These are phyloP conservation scores for Wickerhamiella australiensis DNA, from an alignment of 805 yeast genomes.

Conservation along the genomic window DNA sequence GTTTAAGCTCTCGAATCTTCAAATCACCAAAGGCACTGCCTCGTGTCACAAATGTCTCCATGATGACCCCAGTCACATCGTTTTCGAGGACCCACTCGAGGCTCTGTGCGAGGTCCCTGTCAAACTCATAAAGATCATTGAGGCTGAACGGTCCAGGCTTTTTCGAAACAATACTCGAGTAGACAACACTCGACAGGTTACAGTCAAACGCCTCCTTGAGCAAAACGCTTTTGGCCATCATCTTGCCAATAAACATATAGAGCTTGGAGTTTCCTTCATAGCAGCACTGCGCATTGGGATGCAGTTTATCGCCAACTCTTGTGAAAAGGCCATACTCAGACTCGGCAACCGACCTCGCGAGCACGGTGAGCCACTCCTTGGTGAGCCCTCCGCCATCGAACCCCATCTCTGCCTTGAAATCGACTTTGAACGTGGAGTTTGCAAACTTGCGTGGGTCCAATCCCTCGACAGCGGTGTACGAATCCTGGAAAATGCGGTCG, in stretches of 20 bases:
- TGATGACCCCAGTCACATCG: slow-evolving; percentile 78
- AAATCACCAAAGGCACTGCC: slow-evolving; percentile 93
- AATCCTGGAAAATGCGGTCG: neutral
- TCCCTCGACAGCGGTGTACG: neutral
- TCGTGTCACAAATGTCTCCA: slow-evolving; percentile 68
- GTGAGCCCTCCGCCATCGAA: slow-evolving; percentile 99
- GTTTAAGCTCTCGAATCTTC: slow-evolving; percentile 77
- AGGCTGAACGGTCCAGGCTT: slow-evolving; percentile 34
- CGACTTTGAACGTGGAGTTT: slow-evolving; percentile 51
- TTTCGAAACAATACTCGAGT: slow-evolving; percentile 94
- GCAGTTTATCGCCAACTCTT: slow-evolving; percentile 85
- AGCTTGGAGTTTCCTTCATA: slow-evolving; percentile 62
- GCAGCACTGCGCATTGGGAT: slow-evolving; percentile 93
- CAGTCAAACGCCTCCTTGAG: slow-evolving; percentile 96
- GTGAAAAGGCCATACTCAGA: slow-evolving; percentile 95
- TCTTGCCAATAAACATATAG: slow-evolving; percentile 96
- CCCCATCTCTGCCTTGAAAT: slow-evolving; percentile 98
- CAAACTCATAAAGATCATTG: slow-evolving; percentile 97
- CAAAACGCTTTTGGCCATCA: slow-evolving; percentile 97
- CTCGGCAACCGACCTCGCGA: slow-evolving; percentile 96
- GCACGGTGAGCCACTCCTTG: slow-evolving; percentile 88
- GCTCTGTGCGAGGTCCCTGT: slow-evolving; percentile 89
- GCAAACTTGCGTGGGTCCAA: slow-evolving; percentile 58
- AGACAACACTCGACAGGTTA: slow-evolving; percentile 94
- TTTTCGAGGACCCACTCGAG: slow-evolving; percentile 92